These are phyloP conservation scores for Mycena venus DNA, from an alignment of 768 basidiomycete genomes.

Conservation along the genomic window DNA sequence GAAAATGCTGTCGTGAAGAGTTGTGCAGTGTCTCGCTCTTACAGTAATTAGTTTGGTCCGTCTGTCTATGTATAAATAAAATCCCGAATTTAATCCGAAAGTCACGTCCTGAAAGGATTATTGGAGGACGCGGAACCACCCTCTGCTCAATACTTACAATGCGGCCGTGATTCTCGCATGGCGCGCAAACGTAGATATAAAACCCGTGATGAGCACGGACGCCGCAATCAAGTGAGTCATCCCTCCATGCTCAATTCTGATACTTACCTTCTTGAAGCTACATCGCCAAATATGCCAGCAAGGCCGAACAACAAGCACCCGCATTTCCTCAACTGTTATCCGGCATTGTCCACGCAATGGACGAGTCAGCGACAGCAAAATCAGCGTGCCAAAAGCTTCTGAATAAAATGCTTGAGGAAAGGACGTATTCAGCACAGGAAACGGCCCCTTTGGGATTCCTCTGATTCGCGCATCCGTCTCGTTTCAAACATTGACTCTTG, in stretches of 20 bases:
- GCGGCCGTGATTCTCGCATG: conserved; percentile 35
- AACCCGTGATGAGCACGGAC: conserved; percentile 34
- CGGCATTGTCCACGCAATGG: conserved; percentile 24
- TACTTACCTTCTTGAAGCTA: conserved; percentile 16
- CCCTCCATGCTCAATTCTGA: no score
- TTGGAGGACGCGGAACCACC: conserved; percentile 52
- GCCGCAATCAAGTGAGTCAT: conserved; percentile 20
- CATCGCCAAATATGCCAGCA: conserved; percentile 31
- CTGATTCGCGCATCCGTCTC: conserved; percentile 26
- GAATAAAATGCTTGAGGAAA: conserved; percentile 39
- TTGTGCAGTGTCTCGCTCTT: not conserved
- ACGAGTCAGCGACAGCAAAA: conserved; percentile 25
- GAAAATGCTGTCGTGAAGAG: not conserved
- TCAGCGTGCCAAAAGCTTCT: conserved; percentile 39
- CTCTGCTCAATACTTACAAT: conserved; percentile 36
- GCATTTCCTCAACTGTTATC: no score
- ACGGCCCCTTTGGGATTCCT: conserved; percentile 38
- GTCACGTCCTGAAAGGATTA: conserved; percentile 68
- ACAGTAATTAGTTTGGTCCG: not conserved
- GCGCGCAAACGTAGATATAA: conserved; percentile 40
- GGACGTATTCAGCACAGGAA: conserved; percentile 38
- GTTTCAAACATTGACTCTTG: conserved; percentile 31
- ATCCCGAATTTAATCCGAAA: not conserved
- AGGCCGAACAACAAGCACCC: conserved; percentile 28
- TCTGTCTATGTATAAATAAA: conserved; percentile 2